These are phyloP conservation scores for Solanum megistacrolobum DNA, from an alignment of 257 asterid species.

Conservation along the genomic window DNA sequence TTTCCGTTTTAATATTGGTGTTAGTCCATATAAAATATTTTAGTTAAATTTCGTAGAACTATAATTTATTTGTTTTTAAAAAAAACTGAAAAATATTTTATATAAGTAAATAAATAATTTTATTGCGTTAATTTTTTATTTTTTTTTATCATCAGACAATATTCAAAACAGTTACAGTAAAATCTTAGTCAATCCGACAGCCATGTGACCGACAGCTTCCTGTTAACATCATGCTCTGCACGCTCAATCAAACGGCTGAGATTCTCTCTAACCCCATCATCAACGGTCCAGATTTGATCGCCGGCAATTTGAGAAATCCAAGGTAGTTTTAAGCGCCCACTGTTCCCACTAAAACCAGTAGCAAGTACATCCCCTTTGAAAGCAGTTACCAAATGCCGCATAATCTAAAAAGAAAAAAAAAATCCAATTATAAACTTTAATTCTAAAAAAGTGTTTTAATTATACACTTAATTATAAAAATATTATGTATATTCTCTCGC, in stretches of 20 bases:
- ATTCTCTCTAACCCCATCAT: neutral
- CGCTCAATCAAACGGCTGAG: slow-evolving; percentile 13
- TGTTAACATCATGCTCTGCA: neutral
- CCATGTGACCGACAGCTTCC: slow-evolving; percentile 12
- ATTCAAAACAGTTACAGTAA: neutral
- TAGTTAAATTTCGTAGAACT: neutral
- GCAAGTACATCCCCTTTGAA: neutral
- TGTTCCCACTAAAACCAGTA: slow-evolving; percentile 1
- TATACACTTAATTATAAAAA: neutral
- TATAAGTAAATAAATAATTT: neutral
- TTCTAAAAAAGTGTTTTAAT: neutral
- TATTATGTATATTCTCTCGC: too few relatives aligned
- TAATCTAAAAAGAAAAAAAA: neutral
- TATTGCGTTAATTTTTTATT: neutral
- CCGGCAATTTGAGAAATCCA: neutral
- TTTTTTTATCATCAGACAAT: neutral
- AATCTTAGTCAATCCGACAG: slow-evolving; percentile 2
- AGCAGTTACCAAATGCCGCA: neutral
- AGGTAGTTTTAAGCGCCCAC: slow-evolving; percentile 10
- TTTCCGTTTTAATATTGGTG: neutral
- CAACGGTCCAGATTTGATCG: slow-evolving; percentile 1
- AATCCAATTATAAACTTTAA: neutral
- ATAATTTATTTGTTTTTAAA: neutral
- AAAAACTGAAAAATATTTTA: neutral
- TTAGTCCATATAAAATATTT: neutral